Percentiles rank a stretch among this genome's conserved stretches.
Evolutionary conservation across 2,329 filamentous ascomycete genomes (phyloP).

Genomic region (Calonectria fujianensis): DNA sequence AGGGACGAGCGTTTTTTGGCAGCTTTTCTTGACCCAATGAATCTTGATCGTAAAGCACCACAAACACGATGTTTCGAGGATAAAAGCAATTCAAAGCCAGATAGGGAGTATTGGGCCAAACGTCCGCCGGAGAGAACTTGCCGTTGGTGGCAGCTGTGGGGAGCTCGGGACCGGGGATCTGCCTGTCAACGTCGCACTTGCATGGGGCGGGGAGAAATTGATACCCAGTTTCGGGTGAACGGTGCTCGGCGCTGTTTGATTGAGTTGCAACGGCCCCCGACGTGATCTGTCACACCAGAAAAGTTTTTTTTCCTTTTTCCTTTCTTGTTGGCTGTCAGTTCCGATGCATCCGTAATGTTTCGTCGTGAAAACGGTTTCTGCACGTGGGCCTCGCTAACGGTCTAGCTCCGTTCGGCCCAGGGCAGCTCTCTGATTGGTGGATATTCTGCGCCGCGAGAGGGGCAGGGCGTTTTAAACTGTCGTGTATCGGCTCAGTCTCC

Average conservation of each 20-base stretch:
- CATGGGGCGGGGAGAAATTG: conserved; percentile 24
- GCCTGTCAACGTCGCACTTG: conserved; percentile 18
- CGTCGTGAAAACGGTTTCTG: neutral
- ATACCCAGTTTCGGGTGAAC: conserved; percentile 10
- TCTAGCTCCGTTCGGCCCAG: neutral
- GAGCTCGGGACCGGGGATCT: neutral
- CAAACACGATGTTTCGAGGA: too few species aligned
- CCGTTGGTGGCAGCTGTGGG: neutral
- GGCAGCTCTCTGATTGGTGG: neutral
- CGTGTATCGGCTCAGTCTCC: conserved; percentile 3
- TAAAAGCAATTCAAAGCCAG: neutral
- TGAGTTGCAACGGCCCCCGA: conserved; percentile 6
- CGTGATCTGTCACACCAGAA: neutral
- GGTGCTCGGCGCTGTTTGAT: neutral
- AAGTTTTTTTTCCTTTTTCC: neutral
- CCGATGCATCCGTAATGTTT: conserved; percentile 22
- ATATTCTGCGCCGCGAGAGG: neutral
- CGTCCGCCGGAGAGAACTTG: neutral
- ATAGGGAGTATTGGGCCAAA: neutral
- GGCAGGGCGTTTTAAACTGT: neutral
- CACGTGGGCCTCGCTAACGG: neutral
- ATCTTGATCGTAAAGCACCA: neutral
- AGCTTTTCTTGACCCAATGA: neutral
- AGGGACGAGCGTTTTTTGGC: neutral
- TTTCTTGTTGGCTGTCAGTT: neutral